Percentiles rank a stretch among this genome's conserved stretches.
These are phyloP conservation scores for Hysterangium stoloniferum DNA, from an alignment of 768 basidiomycete genomes.

Conservation along the genomic window DNA sequence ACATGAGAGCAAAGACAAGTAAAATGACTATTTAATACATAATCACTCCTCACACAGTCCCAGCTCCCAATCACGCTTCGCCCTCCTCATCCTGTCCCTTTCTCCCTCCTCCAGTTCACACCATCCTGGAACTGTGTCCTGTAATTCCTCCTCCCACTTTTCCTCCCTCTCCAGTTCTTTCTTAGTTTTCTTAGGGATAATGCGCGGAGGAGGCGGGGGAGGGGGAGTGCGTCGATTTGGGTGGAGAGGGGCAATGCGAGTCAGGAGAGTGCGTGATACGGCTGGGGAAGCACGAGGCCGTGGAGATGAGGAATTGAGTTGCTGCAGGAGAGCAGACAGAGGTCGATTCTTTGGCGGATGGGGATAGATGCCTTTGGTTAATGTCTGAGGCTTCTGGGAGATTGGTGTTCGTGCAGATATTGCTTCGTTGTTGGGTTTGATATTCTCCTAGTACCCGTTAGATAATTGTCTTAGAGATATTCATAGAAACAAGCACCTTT, in stretches of 20 bases:
- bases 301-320: conserved; percentile 19
- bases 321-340: conserved; percentile 7
- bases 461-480: neutral
- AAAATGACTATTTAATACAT: too few species aligned
- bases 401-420: conserved; percentile 9
- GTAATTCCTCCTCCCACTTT: conserved; percentile 71
- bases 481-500: neutral
- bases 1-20: too few species aligned
- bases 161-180: conserved; percentile 72
- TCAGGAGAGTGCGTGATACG: conserved; percentile 52
- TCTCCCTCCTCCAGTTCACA: conserved; percentile 39
- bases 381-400: conserved; percentile 5
- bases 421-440: neutral
- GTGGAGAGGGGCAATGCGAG: conserved; percentile 69
- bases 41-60: conserved; percentile 53
- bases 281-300: conserved; percentile 50
- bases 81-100: conserved; percentile 45
- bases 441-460: neutral
- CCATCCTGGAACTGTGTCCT: conserved; percentile 61
- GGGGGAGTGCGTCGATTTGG: conserved; percentile 67
- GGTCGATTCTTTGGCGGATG: conserved; percentile 9
- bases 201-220: conserved; percentile 62
- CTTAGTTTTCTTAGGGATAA: conserved; percentile 64
- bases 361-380: conserved; percentile 32
- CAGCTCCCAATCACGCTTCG: conserved; percentile 57